These are phyloP conservation scores for Lactarius deliciosus DNA, from an alignment of 768 basidiomycete genomes.

Conservation along the genomic window DNA sequence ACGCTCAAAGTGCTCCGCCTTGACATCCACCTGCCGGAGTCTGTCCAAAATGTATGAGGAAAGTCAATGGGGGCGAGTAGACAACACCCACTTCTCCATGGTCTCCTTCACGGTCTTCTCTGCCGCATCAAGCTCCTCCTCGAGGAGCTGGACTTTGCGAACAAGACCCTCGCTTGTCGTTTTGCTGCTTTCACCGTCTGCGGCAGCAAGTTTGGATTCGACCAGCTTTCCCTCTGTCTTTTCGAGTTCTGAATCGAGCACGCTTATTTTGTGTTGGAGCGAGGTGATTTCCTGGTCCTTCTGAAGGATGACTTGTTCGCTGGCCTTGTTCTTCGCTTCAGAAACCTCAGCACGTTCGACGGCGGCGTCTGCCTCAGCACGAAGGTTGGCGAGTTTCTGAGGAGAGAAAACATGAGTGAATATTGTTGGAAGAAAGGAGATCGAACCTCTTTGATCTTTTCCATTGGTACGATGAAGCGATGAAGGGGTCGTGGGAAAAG, in stretches of 20 bases:
- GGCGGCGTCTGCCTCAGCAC: constrained; percentile 81
- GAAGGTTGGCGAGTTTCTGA: constrained; percentile 76
- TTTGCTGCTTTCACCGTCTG: constrained; percentile 69
- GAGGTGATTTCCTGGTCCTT: constrained; percentile 88
- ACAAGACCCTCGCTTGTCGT: constrained; percentile 67
- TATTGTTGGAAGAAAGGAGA: background rate
- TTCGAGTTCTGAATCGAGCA: constrained; percentile 67
- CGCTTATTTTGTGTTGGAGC: constrained; percentile 64
- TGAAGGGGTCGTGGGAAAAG: constrained; percentile 24
- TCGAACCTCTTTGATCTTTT: constrained; percentile 49
- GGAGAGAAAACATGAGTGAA: background rate
- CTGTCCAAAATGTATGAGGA: constrained; percentile 42
- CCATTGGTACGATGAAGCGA: constrained; percentile 37
- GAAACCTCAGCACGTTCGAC: constrained; percentile 82
- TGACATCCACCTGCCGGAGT: constrained; percentile 94
- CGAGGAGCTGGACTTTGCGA: constrained; percentile 87
- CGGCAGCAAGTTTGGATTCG: constrained; percentile 61
- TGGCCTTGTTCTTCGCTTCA: constrained; percentile 78
- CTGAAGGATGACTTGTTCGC: constrained; percentile 68
- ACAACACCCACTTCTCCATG: constrained; percentile 82
- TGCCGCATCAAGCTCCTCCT: constrained; percentile 92
- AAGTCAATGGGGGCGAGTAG: background rate
- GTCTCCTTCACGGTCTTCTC: constrained; percentile 98
- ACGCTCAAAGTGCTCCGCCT: constrained; percentile 97
- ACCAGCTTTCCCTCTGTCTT: constrained; percentile 64